Percentiles rank a stretch among this genome's conserved stretches.
These are phyloP conservation scores for Skeletonema potamos DNA, from an alignment of 108 stramenopile species.

Conservation along the genomic window DNA sequence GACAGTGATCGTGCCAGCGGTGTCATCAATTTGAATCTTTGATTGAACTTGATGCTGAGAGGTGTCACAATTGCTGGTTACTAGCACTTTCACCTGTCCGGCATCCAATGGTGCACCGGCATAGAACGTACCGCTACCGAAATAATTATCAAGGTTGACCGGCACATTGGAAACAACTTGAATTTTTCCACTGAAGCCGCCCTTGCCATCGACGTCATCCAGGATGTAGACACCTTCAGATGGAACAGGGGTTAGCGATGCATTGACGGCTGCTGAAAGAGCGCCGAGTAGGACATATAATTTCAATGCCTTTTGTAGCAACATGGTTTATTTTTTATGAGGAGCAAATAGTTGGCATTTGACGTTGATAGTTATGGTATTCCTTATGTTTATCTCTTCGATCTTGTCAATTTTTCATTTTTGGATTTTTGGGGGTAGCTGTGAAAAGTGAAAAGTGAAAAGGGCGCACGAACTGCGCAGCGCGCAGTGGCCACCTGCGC, in stretches of 20 bases:
- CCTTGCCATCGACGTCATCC: not conserved
- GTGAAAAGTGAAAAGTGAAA: too few species aligned
- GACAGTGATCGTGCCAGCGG: conserved; percentile 2
- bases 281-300: not conserved
- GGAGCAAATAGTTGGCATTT: too few species aligned
- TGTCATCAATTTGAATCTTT: conserved; percentile 2
- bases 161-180: not conserved
- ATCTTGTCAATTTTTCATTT: too few species aligned
- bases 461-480: too few species aligned
- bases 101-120: not conserved
- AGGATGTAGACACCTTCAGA: not conserved
- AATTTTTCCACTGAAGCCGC: not conserved
- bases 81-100: conserved; percentile 27
- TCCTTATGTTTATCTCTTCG: too few species aligned
- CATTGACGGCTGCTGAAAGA: not conserved
- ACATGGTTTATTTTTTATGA: not conserved
- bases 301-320: not conserved
- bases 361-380: too few species aligned
- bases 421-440: too few species aligned
- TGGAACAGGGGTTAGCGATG: not conserved
- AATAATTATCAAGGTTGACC: not conserved
- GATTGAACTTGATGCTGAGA: conserved; percentile 19
- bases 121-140: not conserved
- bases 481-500: too few species aligned
- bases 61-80: conserved; percentile 41